Evolutionary conservation across 139 green algal species (phyloP).

Genomic region (Chlamydomonas sp.): DNA sequence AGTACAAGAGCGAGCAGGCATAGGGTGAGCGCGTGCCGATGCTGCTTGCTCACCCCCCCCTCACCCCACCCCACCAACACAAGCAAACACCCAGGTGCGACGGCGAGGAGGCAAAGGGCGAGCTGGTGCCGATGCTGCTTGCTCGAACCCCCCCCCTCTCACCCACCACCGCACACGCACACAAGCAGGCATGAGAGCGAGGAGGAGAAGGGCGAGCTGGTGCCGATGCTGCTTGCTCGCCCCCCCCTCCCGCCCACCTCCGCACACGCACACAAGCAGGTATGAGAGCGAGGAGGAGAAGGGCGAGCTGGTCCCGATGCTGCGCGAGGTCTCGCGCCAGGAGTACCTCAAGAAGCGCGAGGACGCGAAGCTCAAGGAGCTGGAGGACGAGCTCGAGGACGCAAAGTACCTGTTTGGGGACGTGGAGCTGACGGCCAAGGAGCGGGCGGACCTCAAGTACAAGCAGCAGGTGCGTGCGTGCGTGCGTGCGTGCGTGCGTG

Average conservation of each 20-base stretch:
- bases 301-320: slow-evolving; percentile 37
- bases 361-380: slow-evolving; percentile 61
- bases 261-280: slow-evolving; percentile 14
- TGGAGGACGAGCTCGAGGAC: slow-evolving; percentile 76
- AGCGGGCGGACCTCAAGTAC: slow-evolving; percentile 77
- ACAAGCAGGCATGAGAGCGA: background rate
- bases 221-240: background rate
- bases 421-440: slow-evolving; percentile 67
- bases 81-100: background rate
- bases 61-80: background rate
- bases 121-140: too few species aligned
- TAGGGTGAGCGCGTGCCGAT: too few species aligned
- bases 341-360: slow-evolving; percentile 95
- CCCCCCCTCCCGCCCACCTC: background rate
- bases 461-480: slow-evolving; percentile 61
- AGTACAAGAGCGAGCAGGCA: too few species aligned
- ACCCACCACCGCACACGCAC: background rate
- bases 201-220: too few species aligned
- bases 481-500: background rate
- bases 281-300: slow-evolving; percentile 47
- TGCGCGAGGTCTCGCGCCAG: slow-evolving; percentile 81
- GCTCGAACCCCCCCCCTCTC: background rate
- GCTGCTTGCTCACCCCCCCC: background rate
- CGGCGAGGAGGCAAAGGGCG: too few species aligned
- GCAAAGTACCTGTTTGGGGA: slow-evolving; percentile 62